Conservation (phyloP, 2,329 filamentous ascomycete species). For the Hymenoscyphus repandus region DNA sequence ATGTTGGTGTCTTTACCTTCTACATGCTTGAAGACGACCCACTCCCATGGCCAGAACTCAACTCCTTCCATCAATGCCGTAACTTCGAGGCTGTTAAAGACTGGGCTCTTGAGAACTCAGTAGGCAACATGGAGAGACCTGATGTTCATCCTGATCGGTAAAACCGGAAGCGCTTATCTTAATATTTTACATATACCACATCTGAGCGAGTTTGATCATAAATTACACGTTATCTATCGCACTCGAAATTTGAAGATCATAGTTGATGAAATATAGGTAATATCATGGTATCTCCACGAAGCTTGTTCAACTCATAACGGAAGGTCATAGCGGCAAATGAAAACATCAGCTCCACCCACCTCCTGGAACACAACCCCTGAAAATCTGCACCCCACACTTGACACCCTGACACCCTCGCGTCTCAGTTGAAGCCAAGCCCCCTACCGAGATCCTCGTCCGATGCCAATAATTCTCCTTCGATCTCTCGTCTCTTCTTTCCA, state of each 20-base stretch:
- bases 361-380: not conserved
- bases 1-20: slow-evolving; percentile 51
- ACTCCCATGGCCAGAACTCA: slow-evolving; percentile 50
- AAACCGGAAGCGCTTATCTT: not conserved
- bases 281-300: not conserved
- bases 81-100: slow-evolving; percentile 47
- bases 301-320: no score
- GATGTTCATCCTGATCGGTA: slow-evolving; percentile 16
- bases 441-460: not conserved
- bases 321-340: no score
- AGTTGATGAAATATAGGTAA: not conserved
- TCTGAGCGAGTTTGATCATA: not conserved
- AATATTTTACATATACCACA: not conserved
- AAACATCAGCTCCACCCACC: not conserved
- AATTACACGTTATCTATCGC: not conserved
- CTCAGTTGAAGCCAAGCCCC: slow-evolving; percentile 1
- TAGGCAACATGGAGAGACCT: slow-evolving; percentile 31
- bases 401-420: not conserved
- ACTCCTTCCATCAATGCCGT: slow-evolving; percentile 47
- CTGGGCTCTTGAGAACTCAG: slow-evolving; percentile 49
- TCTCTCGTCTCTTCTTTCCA: not conserved
- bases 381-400: not conserved
- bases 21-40: slow-evolving; percentile 38
- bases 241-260: not conserved
- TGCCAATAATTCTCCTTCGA: not conserved